Conservation (phyloP, 441 rosid species). For the Brassica balearica region DNA sequence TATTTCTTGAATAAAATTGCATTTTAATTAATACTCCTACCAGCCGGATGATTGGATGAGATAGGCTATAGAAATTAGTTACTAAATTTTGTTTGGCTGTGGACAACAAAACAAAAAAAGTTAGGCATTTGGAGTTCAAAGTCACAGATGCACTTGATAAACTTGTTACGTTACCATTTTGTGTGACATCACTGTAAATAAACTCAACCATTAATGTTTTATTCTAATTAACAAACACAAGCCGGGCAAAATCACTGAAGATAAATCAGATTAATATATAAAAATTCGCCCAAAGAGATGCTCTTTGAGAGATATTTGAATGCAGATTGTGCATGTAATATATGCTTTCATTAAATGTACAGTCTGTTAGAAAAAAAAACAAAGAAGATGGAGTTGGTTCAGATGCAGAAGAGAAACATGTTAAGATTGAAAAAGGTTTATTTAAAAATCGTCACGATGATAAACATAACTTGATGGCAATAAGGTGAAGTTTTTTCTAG, state of each 20-base stretch:
- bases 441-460: too few relatives aligned
- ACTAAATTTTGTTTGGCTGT: slow-evolving; percentile 13
- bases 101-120: background rate
- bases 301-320: slow-evolving; percentile 31
- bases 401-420: background rate
- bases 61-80: background rate
- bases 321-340: slow-evolving; percentile 2
- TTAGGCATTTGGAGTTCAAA: slow-evolving; percentile 24
- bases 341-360: slow-evolving; percentile 1
- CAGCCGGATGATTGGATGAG: slow-evolving; percentile 8
- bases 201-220: slow-evolving; percentile 9
- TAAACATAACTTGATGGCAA: too few relatives aligned
- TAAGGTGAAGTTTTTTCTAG: too few relatives aligned
- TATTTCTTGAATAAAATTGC: background rate
- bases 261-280: slow-evolving; percentile 22
- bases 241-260: slow-evolving; percentile 19
- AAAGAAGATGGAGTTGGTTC: too few relatives aligned
- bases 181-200: background rate
- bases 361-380: too few relatives aligned
- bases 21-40: background rate
- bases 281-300: slow-evolving; percentile 2
- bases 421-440: background rate
- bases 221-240: slow-evolving; percentile 5
- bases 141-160: slow-evolving; percentile 4
- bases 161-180: slow-evolving; percentile 10